Base-by-base conservation (phyloP, 2,329 filamentous ascomycete species). In the Mycogone perniciosa region DNA sequence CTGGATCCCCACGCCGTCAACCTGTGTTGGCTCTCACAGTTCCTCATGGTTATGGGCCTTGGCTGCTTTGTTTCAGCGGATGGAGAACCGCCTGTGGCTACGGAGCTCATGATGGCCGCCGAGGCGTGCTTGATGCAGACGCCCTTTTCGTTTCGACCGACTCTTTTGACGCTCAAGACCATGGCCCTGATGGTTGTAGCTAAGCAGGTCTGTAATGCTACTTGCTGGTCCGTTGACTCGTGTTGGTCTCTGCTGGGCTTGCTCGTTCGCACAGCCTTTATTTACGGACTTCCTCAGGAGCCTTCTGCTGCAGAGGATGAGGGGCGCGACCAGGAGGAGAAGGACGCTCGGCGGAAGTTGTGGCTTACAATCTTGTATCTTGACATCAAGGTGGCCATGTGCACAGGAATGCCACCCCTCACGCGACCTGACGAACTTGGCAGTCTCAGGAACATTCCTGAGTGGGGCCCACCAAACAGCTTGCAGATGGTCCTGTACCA, bases 61-160 rank as follows among this genome's bases (percentile, higher is more conserved):
- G 66, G 66, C 2, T 63, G 64, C 34, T 67, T 66, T 53, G 60
- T 60, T 6, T 60, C 60, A 2, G 54, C 58, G 1, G 64, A 64
- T 4, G 64, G 64, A 4, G 64, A 67, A 41, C 61, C 64, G 9
- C 61, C 63, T 27, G 57, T 61, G 13, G 66, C 65, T 3, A 65
- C 61, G 1, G 64, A 68, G 50, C 58, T 68, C 30, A 66, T 68
- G 64, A 64, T 68, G 60, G 67, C 65, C 3, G 62, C 67, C 7
- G 67, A 68, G 46, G 65, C 66, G 0, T 69, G 66, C 33, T 58
- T 69, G 4, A 65, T 67, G 61, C 66, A 69, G 55, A 69, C 67
- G 4, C 64, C 65, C 2, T 68, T 67, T 51, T 68, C 68, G 61
- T 67, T 67, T 44, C 64, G 66, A 2, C 67, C 67, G 6, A 67